These are phyloP conservation scores for Fraxinus ornus DNA, from an alignment of 305 asterid genomes.

Conservation along the genomic window DNA sequence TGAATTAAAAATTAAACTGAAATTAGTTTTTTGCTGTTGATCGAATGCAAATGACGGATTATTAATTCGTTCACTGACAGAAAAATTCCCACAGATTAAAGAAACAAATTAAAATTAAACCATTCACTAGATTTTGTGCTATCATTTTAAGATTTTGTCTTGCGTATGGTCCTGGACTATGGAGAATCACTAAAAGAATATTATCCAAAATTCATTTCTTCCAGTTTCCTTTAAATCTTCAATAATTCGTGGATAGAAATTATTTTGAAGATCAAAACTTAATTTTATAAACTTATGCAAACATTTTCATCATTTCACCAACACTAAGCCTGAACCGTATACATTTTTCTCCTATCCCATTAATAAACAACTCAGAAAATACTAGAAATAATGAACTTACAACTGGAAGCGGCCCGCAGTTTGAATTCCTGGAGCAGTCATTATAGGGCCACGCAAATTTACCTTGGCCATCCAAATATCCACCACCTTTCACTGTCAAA, in stretches of 20 bases:
- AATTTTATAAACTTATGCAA: background rate
- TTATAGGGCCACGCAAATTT: constrained; percentile 56
- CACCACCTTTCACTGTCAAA: constrained; percentile 57
- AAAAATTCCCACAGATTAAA: background rate
- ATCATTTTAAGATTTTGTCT: background rate
- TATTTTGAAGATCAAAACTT: background rate
- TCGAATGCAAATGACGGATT: background rate
- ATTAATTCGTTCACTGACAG: constrained; percentile 37
- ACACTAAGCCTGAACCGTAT: background rate
- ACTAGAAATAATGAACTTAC: constrained; percentile 32
- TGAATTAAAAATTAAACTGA: constrained; percentile 9
- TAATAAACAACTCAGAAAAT: background rate
- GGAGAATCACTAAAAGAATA: background rate
- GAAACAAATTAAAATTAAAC: background rate
- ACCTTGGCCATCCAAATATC: constrained; percentile 67
- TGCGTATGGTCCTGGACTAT: background rate
- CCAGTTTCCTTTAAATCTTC: background rate
- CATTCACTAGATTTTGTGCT: background rate
- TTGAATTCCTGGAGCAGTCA: constrained; percentile 40
- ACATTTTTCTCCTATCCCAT: background rate
- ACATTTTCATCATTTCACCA: background rate
- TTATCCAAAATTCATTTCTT: background rate
- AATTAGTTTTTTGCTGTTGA: background rate
- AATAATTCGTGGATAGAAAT: background rate
- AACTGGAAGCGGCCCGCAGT: constrained; percentile 54